A percentile compares a stretch with the other conserved stretches of the same genome.
Evolutionary conservation across 2,329 filamentous ascomycete species (phyloP).

Genomic region (Talaromyces marneffei): DNA sequence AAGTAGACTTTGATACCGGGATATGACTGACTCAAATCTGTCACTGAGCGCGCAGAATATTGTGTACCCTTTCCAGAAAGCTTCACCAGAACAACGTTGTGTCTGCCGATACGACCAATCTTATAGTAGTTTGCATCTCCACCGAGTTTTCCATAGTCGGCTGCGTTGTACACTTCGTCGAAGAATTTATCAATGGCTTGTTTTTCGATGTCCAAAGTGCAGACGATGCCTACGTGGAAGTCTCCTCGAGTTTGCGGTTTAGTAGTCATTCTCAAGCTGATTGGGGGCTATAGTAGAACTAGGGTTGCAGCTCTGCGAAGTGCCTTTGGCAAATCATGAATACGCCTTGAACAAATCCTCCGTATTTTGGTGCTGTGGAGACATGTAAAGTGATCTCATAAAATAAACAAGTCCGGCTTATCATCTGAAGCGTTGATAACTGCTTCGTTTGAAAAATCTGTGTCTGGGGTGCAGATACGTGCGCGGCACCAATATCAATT

Average conservation of each 20-base stretch:
- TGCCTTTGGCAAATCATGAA: background rate
- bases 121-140: constrained; percentile 9
- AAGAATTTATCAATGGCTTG: constrained; percentile 8
- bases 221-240: constrained; percentile 7
- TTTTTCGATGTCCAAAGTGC: constrained; percentile 4
- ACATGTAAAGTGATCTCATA: too few relatives aligned
- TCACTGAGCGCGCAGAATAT: background rate
- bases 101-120: background rate
- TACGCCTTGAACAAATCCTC: background rate
- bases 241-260: background rate
- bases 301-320: too few relatives aligned
- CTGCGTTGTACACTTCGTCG: constrained; percentile 4
- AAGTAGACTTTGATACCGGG: constrained; percentile 1
- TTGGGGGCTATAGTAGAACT: too few relatives aligned
- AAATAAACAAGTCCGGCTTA: too few relatives aligned
- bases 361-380: background rate
- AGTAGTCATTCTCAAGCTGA: background rate
- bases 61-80: constrained; percentile 4
- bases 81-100: constrained; percentile 10
- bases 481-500: background rate
- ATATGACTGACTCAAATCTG: background rate
- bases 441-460: background rate
- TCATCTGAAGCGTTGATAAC: background rate
- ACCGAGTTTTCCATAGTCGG: background rate
- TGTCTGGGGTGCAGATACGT: background rate